Percentiles rank a stretch among this genome's conserved stretches.
Evolutionary conservation across 345 rosid genomes (phyloP).

Genomic region (Eucalyptus regnans): DNA sequence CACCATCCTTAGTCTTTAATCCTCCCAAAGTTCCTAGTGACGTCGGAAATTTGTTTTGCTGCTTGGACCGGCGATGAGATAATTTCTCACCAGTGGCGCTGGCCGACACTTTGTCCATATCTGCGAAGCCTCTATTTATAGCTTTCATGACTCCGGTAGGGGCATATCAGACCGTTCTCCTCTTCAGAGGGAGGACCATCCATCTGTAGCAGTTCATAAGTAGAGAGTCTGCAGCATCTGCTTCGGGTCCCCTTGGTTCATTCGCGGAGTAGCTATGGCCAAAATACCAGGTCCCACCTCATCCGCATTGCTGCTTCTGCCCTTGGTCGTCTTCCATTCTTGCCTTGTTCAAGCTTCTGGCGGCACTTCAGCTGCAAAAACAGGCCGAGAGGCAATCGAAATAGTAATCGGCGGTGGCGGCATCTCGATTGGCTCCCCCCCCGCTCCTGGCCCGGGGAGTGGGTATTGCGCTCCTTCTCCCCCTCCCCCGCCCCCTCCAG

Average conservation of each 20-base stretch:
- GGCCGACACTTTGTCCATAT: not conserved
- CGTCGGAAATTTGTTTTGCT: not conserved
- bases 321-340: not conserved
- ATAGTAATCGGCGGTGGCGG: not conserved
- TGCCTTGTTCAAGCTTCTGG: not conserved
- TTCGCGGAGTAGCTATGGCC: not conserved
- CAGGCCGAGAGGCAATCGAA: not conserved
- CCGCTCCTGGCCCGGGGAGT: not conserved
- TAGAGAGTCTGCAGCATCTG: not conserved
- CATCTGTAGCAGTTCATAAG: not conserved
- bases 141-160: not conserved
- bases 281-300: not conserved
- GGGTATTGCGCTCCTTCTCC: not conserved
- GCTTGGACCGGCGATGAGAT: not conserved
- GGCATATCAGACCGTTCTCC: not conserved
- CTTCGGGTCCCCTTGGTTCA: not conserved
- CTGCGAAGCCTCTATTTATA: not conserved
- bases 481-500: not conserved
- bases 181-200: not conserved
- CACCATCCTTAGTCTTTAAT: not conserved
- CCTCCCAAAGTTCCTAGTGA: not conserved
- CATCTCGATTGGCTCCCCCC: not conserved
- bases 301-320: not conserved
- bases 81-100: not conserved
- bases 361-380: not conserved